Base-by-base conservation (phyloP, 75 land plant genomes). In the Cupressus sempervirens region DNA sequence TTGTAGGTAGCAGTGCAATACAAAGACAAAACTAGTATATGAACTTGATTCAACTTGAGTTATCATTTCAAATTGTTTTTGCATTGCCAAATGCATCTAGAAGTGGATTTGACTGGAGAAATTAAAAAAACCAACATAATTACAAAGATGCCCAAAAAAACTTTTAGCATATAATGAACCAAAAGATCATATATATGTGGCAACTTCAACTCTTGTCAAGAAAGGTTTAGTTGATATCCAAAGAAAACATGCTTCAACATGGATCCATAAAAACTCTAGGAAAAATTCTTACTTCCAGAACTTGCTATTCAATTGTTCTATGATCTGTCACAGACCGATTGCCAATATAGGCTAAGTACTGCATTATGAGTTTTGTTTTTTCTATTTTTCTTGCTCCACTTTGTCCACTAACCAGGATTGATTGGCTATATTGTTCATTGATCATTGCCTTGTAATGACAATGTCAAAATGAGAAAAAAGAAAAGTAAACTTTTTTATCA, bases 61-160 rank as follows among this genome's bases (percentile, higher is more conserved):
- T 97, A 86, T 97, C 99, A 91, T 97, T 97, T 74, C 98, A 87
- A 65, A 94, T 92, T 38, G 99, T 97, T 87, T 88, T 95, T 83
- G 99, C 99, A 93, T 97, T 97, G 54, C 99, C 99, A 91, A 97
- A 97, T 82, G 99, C 99, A 90, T 97, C n/a, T n/a, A n/a, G n/a
- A n/a, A n/a, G n/a, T n/a, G n/a, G n/a, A n/a, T n/a, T n/a, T n/a
- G n/a, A n/a, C 99, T 75, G 96, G 84, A 54, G 38, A 91, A 34
- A 35, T 30, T 70, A 26, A 8, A 8, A 23, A 77, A 43, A 43
- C 43, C 30, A 43, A 43, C 80, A 40, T 43, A 40, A 35, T 26
- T 77, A 23, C 1, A 53, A 18, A 15, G 15, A 46, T 8, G 7
- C 48, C 48, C 6, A 46, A 46, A 46, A 7, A 6, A 46, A 53